Evolutionary conservation across 768 basidiomycete genomes (phyloP), one percentile per base, ranked within the genome.

Genomic region (Rhodosporidiobolus sp.): DNA sequence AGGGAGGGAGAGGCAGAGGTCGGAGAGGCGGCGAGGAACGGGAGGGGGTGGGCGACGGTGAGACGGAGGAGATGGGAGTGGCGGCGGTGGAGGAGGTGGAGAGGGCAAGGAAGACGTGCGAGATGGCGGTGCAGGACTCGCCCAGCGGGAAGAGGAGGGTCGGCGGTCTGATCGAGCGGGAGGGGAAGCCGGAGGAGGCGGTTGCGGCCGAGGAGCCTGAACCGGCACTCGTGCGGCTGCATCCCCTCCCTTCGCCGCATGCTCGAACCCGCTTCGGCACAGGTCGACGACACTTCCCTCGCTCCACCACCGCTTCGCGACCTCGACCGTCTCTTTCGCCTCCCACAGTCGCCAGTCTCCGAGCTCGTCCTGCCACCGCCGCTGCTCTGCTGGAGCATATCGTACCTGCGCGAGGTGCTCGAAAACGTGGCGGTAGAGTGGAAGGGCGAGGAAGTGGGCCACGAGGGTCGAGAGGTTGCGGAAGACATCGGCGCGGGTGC

Each of bases 361-460:
- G 4, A 69, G 32, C 55, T 65, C 67, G 10, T 56, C 46, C 17
- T 56, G 35, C 56, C 66, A 63, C 22, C 0, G 4, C 2, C 38
- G 17, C 20, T 68, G 69, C 11, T 32, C n/a, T 0, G n/a, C 49
- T 9, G n/a, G 4, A 0, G 8, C 14, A 7, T 7, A 14, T 14
- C 20, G 17, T 20, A 34, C 60, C 56, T 1, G 38, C 38, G 46
- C 22, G 7, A 67, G 46, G 2, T 65, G 48, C 19, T 30, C 19
- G 28, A 32, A 65, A 0, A 58, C 22, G 26, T 67, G 63, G 5
- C 58, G 66, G 49, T 56, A 75, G 9, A 75, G 28, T 22, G 66
- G 73, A 14, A 71, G 54, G 5, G 73, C 65, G 62, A 75, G 24
- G 32, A 75, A 71, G 53, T 70, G 69, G 3, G 65, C 16, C 17